phyloP scores from a whole-genome alignment of 106 monocot genomes.

The Platanthera guangdongensis region DNA sequence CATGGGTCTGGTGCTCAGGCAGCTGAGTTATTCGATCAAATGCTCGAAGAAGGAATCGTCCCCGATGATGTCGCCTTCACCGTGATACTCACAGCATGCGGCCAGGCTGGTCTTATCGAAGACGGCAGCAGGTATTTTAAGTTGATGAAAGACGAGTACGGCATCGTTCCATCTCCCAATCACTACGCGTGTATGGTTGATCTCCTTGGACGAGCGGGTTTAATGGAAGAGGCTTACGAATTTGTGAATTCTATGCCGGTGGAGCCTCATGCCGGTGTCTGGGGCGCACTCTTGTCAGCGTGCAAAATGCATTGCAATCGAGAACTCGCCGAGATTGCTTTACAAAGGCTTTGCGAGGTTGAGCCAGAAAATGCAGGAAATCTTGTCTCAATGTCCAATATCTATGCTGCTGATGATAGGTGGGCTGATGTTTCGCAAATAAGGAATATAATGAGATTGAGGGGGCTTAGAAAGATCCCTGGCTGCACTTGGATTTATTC shows the following conservation, averaged over 20 bases:
- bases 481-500: constrained; percentile 45
- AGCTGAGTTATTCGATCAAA: constrained; percentile 41
- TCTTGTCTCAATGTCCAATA: constrained; percentile 69
- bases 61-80: constrained; percentile 60
- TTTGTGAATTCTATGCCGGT: constrained; percentile 50
- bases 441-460: constrained; percentile 44
- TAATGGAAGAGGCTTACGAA: constrained; percentile 55
- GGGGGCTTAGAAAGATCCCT: constrained; percentile 51
- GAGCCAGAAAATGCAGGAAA: constrained; percentile 68
- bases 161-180: constrained; percentile 32
- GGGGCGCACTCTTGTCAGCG: constrained; percentile 71
- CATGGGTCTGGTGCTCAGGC: constrained; percentile 53
- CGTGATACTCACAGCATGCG: constrained; percentile 63
- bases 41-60: constrained; percentile 41
- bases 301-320: constrained; percentile 41
- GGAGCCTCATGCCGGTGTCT: constrained; percentile 53
- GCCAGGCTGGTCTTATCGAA: constrained; percentile 58
- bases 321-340: constrained; percentile 41
- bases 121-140: constrained; percentile 51
- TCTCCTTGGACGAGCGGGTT: constrained; percentile 49
- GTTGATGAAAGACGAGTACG: constrained; percentile 41
- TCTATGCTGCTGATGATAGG: constrained; percentile 51
- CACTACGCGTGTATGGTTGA: constrained; percentile 86
- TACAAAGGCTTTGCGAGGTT: constrained; percentile 38
- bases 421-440: constrained; percentile 56